Evolutionary conservation across 2,329 filamentous ascomycete genomes (phyloP).

Genomic region (Fusarium sp.): DNA sequence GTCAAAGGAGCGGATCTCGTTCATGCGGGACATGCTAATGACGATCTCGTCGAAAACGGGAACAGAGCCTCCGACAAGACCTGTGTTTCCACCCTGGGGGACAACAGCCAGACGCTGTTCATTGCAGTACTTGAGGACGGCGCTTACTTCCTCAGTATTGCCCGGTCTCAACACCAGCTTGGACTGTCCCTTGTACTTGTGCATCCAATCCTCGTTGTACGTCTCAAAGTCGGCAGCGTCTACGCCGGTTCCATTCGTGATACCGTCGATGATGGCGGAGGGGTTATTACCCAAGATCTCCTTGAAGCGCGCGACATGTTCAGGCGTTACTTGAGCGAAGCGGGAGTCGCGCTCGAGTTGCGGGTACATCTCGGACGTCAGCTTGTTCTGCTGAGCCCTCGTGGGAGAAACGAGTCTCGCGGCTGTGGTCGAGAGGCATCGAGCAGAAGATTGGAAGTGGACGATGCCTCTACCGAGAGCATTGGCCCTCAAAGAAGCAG

Average conservation of each 20-base stretch:
- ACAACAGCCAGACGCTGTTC: slow-evolving; percentile 92
- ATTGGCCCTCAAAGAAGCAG: slow-evolving; percentile 24
- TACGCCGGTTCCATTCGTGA: slow-evolving; percentile 71
- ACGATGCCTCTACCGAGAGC: slow-evolving; percentile 14
- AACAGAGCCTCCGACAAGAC: slow-evolving; percentile 92
- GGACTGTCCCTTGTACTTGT: slow-evolving; percentile 94
- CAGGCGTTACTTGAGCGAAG: slow-evolving; percentile 78
- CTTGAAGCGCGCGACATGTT: slow-evolving; percentile 87
- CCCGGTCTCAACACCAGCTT: slow-evolving; percentile 87
- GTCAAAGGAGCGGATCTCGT: slow-evolving; percentile 90
- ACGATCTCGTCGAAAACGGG: slow-evolving; percentile 99
- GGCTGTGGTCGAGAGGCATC: slow-evolving; percentile 50
- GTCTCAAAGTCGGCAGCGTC: slow-evolving; percentile 85
- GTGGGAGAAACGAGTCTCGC: slow-evolving; percentile 46
- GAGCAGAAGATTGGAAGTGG: slow-evolving; percentile 17
- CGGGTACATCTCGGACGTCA: slow-evolving; percentile 89
- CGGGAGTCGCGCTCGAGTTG: slow-evolving; percentile 81
- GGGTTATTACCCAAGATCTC: slow-evolving; percentile 77
- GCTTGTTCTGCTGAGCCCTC: slow-evolving; percentile 60
- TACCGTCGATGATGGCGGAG: slow-evolving; percentile 85
- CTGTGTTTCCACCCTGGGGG: slow-evolving; percentile 96
- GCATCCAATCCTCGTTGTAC: slow-evolving; percentile 99
- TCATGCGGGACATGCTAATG: slow-evolving; percentile 90
- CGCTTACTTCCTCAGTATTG: slow-evolving; percentile 88
- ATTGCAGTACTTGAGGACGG: slow-evolving; percentile 94